Conservation (phyloP, 805 yeast species). For the Barnettozyma siamensis region DNA sequence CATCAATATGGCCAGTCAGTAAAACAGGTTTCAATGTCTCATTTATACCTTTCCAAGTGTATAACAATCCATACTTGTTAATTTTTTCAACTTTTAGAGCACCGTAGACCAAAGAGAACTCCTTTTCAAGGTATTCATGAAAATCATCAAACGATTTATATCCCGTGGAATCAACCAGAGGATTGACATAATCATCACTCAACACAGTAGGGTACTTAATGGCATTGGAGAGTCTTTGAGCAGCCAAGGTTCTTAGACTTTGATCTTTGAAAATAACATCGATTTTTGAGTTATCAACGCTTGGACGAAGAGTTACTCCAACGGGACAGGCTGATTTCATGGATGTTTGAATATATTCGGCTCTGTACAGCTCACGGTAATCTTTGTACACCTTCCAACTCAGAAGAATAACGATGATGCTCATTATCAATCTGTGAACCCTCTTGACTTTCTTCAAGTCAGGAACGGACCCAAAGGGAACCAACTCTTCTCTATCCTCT, state of each 20-base stretch:
- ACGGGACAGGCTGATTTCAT: constrained; percentile 17
- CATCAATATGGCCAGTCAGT: constrained; percentile 75
- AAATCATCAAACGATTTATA: constrained; percentile 28
- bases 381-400: neutral
- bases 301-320: constrained; percentile 19
- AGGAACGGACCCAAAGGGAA: neutral
- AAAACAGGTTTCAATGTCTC: constrained; percentile 52
- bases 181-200: constrained; percentile 37
- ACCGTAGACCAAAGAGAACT: constrained; percentile 50
- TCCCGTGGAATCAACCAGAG: constrained; percentile 30
- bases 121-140: constrained; percentile 44
- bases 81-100: constrained; percentile 47
- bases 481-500: neutral
- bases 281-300: constrained; percentile 27
- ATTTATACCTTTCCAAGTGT: constrained; percentile 56
- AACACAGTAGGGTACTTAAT: constrained; percentile 48
- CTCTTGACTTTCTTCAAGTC: neutral
- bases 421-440: neutral
- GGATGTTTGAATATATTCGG: neutral
- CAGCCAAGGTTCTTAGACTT: constrained; percentile 31
- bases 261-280: constrained; percentile 31
- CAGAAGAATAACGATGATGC: neutral
- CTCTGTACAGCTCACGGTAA: neutral
- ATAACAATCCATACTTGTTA: constrained; percentile 58
- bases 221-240: constrained; percentile 40